A percentile compares a stretch with the other conserved stretches of the same genome.
phyloP scores from a whole-genome alignment of 768 basidiomycete genomes.

The Termitomyces sp. region DNA sequence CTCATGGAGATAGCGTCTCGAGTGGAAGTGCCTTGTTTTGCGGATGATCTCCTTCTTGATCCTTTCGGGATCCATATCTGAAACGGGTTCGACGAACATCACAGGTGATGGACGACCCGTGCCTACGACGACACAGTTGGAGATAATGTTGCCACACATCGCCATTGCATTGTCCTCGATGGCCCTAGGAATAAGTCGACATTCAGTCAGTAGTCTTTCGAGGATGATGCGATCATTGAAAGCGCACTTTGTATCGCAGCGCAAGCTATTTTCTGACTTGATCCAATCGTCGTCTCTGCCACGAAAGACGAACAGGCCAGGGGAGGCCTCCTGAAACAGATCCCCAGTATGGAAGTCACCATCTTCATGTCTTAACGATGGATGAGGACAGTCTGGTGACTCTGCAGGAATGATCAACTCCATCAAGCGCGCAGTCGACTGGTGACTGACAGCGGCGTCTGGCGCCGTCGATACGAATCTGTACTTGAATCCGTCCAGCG shows the following conservation, averaged over 20 bases:
- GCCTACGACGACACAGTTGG: constrained; percentile 76
- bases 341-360: constrained; percentile 71
- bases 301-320: constrained; percentile 49
- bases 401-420: constrained; percentile 56
- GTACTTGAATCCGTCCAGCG: constrained; percentile 62
- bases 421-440: constrained; percentile 45
- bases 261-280: constrained; percentile 62
- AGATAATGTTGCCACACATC: constrained; percentile 61
- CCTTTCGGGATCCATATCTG: constrained; percentile 48
- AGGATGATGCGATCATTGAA: constrained; percentile 9
- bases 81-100: constrained; percentile 67
- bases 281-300: constrained; percentile 74
- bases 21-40: constrained; percentile 70
- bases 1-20: constrained; percentile 74
- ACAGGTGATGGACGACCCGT: constrained; percentile 72
- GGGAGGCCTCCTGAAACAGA: constrained; percentile 51
- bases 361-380: constrained; percentile 45
- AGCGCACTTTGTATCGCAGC: constrained; percentile 62
- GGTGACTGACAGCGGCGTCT: constrained; percentile 34
- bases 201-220: constrained; percentile 5
- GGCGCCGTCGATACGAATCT: constrained; percentile 57
- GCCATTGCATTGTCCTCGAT: constrained; percentile 75
- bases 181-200: constrained; percentile 33
- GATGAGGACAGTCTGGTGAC: constrained; percentile 58
- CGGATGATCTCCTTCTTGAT: constrained; percentile 72